Conservation (phyloP, 257 asterid genomes). For the Ballota nigra region DNA sequence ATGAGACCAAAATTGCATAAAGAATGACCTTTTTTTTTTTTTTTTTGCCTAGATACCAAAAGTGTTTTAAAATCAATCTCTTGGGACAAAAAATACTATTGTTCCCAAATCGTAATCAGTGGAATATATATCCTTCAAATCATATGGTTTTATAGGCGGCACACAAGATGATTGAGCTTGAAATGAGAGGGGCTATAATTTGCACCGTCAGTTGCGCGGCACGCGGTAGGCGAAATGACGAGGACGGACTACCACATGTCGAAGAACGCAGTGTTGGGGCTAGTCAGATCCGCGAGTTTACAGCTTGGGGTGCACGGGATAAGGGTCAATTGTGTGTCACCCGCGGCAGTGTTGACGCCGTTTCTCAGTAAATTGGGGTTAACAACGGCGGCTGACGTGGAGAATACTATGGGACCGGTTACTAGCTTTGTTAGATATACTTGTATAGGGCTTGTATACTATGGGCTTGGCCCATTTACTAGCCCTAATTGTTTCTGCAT, state of each 20-base stretch:
- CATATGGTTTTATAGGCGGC: no score
- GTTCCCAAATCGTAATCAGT: no score
- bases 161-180: constrained; percentile 26
- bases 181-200: constrained; percentile 24
- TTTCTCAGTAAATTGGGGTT: neutral
- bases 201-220: constrained; percentile 40
- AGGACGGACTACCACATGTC: constrained; percentile 40
- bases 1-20: no score
- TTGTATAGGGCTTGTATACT: no score
- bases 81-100: no score
- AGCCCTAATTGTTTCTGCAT: no score
- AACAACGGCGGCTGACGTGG: constrained; percentile 4
- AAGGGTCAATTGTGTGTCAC: constrained; percentile 44
- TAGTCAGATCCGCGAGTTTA: constrained; percentile 36
- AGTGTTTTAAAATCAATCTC: no score
- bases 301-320: constrained; percentile 41
- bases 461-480: no score
- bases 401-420: neutral
- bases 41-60: no score
- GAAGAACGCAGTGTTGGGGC: constrained; percentile 28
- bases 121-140: no score
- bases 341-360: constrained; percentile 29
- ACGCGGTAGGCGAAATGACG: neutral
- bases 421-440: no score
- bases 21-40: no score